Evolutionary conservation across 441 rosid genomes (phyloP), one percentile per base, ranked within the genome.

Genomic region (Adansonia madagascariensis): DNA sequence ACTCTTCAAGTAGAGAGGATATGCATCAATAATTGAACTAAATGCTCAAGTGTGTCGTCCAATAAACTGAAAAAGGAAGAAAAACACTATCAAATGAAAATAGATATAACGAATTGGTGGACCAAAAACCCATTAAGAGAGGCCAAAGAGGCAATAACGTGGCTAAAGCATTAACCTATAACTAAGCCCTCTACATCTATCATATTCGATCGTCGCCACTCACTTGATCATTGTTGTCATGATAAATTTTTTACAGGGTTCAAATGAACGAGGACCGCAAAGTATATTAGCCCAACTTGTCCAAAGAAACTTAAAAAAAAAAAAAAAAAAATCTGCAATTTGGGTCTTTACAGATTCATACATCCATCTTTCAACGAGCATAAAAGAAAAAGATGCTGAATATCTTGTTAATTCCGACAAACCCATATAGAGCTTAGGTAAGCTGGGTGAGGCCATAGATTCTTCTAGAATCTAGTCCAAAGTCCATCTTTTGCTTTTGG

Each of bases 121-220:
- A 67, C 55, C 72, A 67, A 27, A 11, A 8, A n/a, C 20, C 35
- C 15, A 18, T 7, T 20, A 66, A 1, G 2, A 12, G 57, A 49
- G 73, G 6, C n/a, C 1, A 3, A 49, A 6, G 43, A 8, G 18
- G 41, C 17, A 69, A 49, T 6, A 22, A 68, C 73, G 59, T 24
- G 59, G 73, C 59, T 49, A 41, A 20, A 69, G 9, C 12, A n/a
- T 69, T 14, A 14, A 14, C 73, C 57, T 22, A 49, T 20, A 68
- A 68, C 24, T 14, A 17, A 17, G 3, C 3, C n/a, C 52, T 35
- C 68, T 31, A 46, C 35, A 2, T 14, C 41, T 27, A 61, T 4
- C 66, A 7, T 39, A n/a, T n/a, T 41, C 1, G 62, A 3, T 9
- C 50, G n/a, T 17, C 14, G 24, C 70, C 49, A 64, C 49, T 64